phyloP scores from a whole-genome alignment of 2,329 filamentous ascomycete genomes.

The Moelleriella libera region DNA sequence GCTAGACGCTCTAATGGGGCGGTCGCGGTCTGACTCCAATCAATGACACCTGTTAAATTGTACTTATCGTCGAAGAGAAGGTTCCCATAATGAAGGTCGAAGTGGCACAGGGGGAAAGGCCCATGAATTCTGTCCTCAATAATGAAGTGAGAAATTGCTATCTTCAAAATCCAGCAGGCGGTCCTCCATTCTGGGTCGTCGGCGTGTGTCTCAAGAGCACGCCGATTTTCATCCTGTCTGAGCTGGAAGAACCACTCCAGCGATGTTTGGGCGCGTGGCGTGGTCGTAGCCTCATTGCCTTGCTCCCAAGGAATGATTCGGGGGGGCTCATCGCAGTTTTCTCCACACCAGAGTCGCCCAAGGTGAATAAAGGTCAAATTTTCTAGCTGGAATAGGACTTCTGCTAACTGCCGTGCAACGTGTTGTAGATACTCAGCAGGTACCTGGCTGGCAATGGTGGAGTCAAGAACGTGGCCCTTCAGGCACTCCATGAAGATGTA shows the following conservation, averaged over 20 bases:
- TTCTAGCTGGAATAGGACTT: slow-evolving; percentile 5
- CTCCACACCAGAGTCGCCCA: slow-evolving; percentile 5
- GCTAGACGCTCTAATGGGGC: slow-evolving; percentile 3
- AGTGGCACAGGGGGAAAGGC: slow-evolving; percentile 4
- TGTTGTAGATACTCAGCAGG: not conserved
- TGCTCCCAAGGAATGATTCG: slow-evolving; percentile 2
- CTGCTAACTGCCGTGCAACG: slow-evolving; percentile 1
- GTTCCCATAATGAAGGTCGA: slow-evolving; percentile 4
- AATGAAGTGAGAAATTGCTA: slow-evolving; percentile 3
- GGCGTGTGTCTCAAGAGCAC: slow-evolving; percentile 1
- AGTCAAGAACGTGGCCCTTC: slow-evolving; percentile 1
- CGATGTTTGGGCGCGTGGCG: slow-evolving; percentile 2
- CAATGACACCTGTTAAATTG: slow-evolving; percentile 2
- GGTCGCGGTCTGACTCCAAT: slow-evolving; percentile 1
- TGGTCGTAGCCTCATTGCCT: not conserved
- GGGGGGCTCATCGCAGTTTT: slow-evolving; percentile 5
- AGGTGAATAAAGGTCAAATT: slow-evolving; percentile 3
- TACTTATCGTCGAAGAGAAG: slow-evolving; percentile 4
- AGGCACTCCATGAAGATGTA: slow-evolving; percentile 5
- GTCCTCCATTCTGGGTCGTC: slow-evolving; percentile 4
- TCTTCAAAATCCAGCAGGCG: slow-evolving; percentile 3
- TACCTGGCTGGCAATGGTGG: slow-evolving; percentile 1
- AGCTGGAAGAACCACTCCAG: slow-evolving; percentile 4
- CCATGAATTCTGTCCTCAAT: slow-evolving; percentile 4
- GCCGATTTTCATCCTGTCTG: slow-evolving; percentile 1